Evolutionary conservation across 306 rosid species (phyloP), one percentile per base, ranked within the genome.

Genomic region (Vachellia collinsii): DNA sequence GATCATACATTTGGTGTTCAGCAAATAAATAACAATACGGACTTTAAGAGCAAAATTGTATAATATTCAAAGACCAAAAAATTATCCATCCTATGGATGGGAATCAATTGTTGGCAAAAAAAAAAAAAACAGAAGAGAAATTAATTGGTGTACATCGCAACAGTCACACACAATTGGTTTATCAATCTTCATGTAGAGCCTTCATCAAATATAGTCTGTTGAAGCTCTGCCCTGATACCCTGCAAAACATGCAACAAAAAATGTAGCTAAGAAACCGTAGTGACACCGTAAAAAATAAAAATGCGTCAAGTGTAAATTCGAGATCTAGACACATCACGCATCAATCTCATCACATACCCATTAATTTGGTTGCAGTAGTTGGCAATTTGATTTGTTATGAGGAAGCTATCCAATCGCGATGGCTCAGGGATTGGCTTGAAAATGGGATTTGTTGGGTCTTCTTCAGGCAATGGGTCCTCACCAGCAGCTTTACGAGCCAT

Each of bases 341-440:
- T 6, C 6, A 36, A 64, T 64, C 20, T 37, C 16, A 61, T 46
- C 23, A 85, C 91, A 58, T 95, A 95, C 70, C 98, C 98, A 64
- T 95, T 95, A 80, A 95, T 93, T 84, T 95, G 99, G 93, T 90
- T 93, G 91, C 99, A 95, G 91, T 91, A 92, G 89, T 92, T 95
- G 38, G 94, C 83, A 63, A 95, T 84, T 88, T 95, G 99, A 77
- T 95, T 95, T 46, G 98, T 95, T 77, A 95, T 91, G 78, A 95
- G 96, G 85, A 91, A 95, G 90, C 98, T 90, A 73, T 95, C 98
- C 89, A 95, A 87, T 37, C 99, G 94, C 11, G 99, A 91, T 43
- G 99, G 99, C 89, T 95, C 99, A 0, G 98, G 89, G 8, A 91
- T 82, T 43, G 98, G 90, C 88, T 95, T 95, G 76, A 95, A 95